Base-by-base conservation (phyloP, 345 rosid species). In the Rhizophora mangle region DNA sequence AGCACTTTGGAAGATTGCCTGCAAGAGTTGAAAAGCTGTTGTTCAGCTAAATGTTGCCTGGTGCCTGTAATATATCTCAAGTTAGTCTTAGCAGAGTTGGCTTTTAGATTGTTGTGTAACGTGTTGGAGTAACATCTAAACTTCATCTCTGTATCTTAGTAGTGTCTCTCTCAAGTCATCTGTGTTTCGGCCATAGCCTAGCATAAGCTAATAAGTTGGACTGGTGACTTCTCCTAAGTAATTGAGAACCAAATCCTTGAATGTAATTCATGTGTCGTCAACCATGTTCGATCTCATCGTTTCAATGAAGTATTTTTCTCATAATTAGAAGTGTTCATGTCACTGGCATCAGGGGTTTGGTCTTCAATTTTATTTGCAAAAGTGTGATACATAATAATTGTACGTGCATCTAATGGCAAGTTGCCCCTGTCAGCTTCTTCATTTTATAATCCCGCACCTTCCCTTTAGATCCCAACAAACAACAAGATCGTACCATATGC, bases 1-100 rank as follows among this genome's bases (percentile, higher is more conserved):
- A 83, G 87, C 87, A 70, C 84, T 90, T 21, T 39, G 82, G 84
- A 87, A 85, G 81, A 79, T 80, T 67, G 72, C 87, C 37, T 78
- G 83, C 16, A 88, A 70, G 79, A 72, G 76, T 32, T 74, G 72
- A 83, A 26, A 24, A 19, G 20, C 31, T 24, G 16, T 37, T 5
- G 7, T 36, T 72, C 46, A 71, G 51, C 66, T 34, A 53, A 55
- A 58, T 10, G 26, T 61, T 37, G 34, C 32, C 59, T 2, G 9
- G 60, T 11, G 36, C 60, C 39, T 60, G 64, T 27, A 70, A 30
- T 57, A 59, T 68, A 63, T 71, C 56, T 55, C 58, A 16, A 10
- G 31, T 54, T 49, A 29, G 56, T 43, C 49, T 43, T 13, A 68
- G 65, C 67, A 27, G 31, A 56, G 49, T 24, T 63, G 64, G 62